These are phyloP conservation scores for Canavalia gladiata DNA, from an alignment of 306 rosid species.

Conservation along the genomic window DNA sequence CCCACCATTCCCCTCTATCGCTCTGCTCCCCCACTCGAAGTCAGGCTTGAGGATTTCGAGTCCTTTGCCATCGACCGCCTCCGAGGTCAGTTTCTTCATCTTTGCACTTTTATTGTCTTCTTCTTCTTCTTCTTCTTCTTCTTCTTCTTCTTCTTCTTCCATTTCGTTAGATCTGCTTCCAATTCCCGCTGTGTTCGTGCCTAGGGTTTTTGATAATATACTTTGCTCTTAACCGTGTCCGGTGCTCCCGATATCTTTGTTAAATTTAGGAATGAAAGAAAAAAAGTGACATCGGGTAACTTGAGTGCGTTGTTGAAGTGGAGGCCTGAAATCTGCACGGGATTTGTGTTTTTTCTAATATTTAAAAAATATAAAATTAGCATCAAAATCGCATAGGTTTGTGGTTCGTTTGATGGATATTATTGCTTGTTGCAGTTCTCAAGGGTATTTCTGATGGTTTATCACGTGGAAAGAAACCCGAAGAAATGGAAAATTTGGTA, in stretches of 20 bases:
- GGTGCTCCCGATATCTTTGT: background rate
- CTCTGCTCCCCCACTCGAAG: constrained; percentile 84
- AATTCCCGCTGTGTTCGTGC: background rate
- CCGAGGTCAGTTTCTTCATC: constrained; percentile 63
- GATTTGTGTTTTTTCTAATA: background rate
- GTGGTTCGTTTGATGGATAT: constrained; percentile 18
- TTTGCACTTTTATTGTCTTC: background rate
- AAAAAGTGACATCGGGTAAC: background rate
- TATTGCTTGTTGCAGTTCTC: constrained; percentile 73
- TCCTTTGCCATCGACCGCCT: constrained; percentile 93
- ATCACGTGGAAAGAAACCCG: constrained; percentile 87
- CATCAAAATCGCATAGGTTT: background rate
- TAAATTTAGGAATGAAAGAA: background rate
- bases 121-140: constrained; percentile 31
- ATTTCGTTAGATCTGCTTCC: constrained; percentile 14
- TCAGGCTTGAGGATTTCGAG: constrained; percentile 90
- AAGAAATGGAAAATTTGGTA: constrained; percentile 85
- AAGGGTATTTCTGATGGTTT: constrained; percentile 91
- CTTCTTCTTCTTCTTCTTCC: constrained; percentile 30
- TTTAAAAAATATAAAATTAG: background rate
- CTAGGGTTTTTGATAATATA: constrained; percentile 34
- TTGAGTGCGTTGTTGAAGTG: constrained; percentile 11
- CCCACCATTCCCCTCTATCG: constrained; percentile 75
- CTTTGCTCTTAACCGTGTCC: background rate
- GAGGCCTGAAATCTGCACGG: constrained; percentile 25